A percentile compares a stretch with the other conserved stretches of the same genome.
Evolutionary conservation across 306 rosid species (phyloP).

Genomic region (Cucurbita argyrosperma): DNA sequence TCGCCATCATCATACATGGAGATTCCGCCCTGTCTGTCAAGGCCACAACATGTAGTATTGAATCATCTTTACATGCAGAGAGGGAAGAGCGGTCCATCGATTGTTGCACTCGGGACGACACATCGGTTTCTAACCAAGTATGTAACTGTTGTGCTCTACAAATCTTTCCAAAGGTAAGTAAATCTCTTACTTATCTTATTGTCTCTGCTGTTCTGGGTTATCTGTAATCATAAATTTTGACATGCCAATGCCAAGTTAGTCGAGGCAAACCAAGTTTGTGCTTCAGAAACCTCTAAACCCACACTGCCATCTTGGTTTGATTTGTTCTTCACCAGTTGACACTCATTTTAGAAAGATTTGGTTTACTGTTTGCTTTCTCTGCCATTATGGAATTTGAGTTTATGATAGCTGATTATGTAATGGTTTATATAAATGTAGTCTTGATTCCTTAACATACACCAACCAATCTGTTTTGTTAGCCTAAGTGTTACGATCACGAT

Average conservation of each 20-base stretch:
- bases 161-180: slow-evolving; percentile 73
- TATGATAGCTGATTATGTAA: neutral
- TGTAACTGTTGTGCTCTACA: slow-evolving; percentile 89
- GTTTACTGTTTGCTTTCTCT: neutral
- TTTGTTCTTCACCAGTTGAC: neutral
- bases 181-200: neutral
- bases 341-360: neutral
- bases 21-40: slow-evolving; percentile 44
- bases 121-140: slow-evolving; percentile 75
- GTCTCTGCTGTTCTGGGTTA: neutral
- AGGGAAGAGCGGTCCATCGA: slow-evolving; percentile 61
- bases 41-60: slow-evolving; percentile 87
- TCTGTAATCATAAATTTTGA: neutral
- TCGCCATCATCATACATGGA: slow-evolving; percentile 69
- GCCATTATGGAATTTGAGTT: neutral
- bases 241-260: neutral
- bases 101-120: slow-evolving; percentile 79
- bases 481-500: too few species aligned
- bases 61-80: slow-evolving; percentile 94
- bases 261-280: neutral
- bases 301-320: neutral
- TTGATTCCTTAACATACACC: too few species aligned
- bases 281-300: neutral
- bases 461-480: too few species aligned
- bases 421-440: too few species aligned